Conservation (phyloP, 2,329 filamentous ascomycete species). For the Microdochium trichocladiopsis region DNA sequence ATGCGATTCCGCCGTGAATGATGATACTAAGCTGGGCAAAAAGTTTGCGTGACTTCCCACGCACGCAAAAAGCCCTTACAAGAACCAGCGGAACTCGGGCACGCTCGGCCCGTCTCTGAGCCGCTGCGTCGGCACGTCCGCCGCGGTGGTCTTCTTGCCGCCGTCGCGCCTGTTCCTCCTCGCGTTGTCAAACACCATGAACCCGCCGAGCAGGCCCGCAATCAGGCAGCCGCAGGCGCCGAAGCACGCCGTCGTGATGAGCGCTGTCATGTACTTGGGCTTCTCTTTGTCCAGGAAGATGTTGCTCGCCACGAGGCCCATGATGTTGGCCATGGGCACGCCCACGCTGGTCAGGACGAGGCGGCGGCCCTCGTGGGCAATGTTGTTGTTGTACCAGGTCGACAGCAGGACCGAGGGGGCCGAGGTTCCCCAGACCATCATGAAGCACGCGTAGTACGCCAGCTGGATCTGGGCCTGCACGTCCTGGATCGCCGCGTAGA, state of each 20-base stretch:
- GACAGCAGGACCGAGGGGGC: conserved; percentile 63
- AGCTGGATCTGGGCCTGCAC: conserved; percentile 53
- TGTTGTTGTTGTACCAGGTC: conserved; percentile 75
- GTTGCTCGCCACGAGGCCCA: conserved; percentile 65
- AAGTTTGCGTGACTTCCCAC: neutral
- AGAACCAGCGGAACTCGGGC: conserved; percentile 52
- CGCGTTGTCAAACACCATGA: conserved; percentile 60
- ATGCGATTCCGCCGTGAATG: no score
- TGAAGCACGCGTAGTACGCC: conserved; percentile 71
- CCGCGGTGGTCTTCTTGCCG: conserved; percentile 44
- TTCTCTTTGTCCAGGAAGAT: conserved; percentile 59
- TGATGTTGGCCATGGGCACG: conserved; percentile 69
- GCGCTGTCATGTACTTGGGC: conserved; percentile 59
- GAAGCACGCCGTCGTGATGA: conserved; percentile 58
- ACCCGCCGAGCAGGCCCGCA: conserved; percentile 47
- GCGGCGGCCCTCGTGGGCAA: conserved; percentile 68
- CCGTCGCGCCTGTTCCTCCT: conserved; percentile 40
- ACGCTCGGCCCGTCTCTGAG: conserved; percentile 46
- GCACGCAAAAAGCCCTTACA: conserved; percentile 16
- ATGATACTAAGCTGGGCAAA: no score
- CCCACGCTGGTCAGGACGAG: conserved; percentile 64
- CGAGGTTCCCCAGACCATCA: conserved; percentile 77
- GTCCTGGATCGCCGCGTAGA: conserved; percentile 64
- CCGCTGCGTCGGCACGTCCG: conserved; percentile 48
- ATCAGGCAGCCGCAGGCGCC: conserved; percentile 51